Evolutionary conservation across 345 rosid species (phyloP), one percentile per base, ranked within the genome.

Genomic region (Gossypium thurberi): DNA sequence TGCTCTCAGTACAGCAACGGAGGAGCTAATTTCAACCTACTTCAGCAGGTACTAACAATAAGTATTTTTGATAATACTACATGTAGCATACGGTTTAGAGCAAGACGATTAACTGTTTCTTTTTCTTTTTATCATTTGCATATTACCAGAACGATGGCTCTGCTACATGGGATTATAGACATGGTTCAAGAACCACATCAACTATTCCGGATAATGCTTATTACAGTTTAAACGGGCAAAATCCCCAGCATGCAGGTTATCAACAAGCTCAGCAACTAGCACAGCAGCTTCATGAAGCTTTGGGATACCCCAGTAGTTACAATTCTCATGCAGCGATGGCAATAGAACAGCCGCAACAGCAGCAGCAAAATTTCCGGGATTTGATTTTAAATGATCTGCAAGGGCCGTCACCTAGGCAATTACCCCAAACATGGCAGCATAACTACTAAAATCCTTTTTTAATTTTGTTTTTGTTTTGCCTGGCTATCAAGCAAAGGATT

Each of bases 11-110:
- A 64, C 43, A 70, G 40, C 55, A 70, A 78, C 12, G 71, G 78
- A 69, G 75, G 74, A 65, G 76, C 74, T 60, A 70, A 71, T 57
- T 66, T 65, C 28, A 14, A 68, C 46, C 64, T 18, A 44, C 71
- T 42, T 62, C 81, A 70, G 40, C 85, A 72, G 87, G 89, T 85
- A 80, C 66, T 37, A 65, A 13, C 1, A 11, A 52, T 46, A 48
- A 40, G 14, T 59, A 51, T 68, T 20, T 37, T 47, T 55, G 10
- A 57, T 58, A 58, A 11, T 74, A 40, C 21, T 20, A n/a, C 21
- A 0, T 26, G 42, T 26, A 9, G 4, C 37, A 1, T 26, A 23
- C 33, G 26, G 60, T 28, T 28, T 4, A 51, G 26, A 28, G 44
- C 15, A 50, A 10, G 3, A 47, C 15, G 2, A 2, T 33, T 47